A percentile compares a stretch with the other conserved stretches of the same genome.
Evolutionary conservation across 768 basidiomycete genomes (phyloP).

Genomic region (Russula virescens): DNA sequence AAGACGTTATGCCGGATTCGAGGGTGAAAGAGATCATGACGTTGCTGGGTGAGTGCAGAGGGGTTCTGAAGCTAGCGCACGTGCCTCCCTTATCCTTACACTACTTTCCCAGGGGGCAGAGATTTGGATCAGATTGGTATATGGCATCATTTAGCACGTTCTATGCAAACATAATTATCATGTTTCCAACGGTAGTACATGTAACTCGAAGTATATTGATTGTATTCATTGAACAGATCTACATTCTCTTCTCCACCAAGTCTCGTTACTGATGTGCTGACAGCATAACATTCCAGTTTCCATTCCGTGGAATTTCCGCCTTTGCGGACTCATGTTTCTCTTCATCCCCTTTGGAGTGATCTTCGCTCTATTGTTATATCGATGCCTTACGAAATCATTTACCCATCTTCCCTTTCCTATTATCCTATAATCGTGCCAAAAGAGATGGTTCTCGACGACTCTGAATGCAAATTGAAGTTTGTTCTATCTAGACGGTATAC

Average conservation of each 20-base stretch:
- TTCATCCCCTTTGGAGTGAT: conserved; percentile 24
- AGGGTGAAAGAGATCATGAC: too few species aligned
- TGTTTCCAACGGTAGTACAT: neutral
- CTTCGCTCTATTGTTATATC: conserved; percentile 12
- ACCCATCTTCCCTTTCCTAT: conserved; percentile 20
- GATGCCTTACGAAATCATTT: conserved; percentile 12
- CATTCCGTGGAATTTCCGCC: too few species aligned
- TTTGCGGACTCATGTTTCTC: conserved; percentile 26
- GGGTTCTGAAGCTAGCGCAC: too few species aligned
- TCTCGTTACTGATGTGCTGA: neutral
- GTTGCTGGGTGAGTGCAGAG: too few species aligned
- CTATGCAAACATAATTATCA: too few species aligned
- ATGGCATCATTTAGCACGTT: conserved; percentile 27
- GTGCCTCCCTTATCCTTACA: too few species aligned
- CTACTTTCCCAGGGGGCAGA: conserved; percentile 23
- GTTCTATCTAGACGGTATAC: conserved; percentile 24
- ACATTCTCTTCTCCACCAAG: neutral
- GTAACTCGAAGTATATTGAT: conserved; percentile 26
- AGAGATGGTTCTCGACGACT: neutral
- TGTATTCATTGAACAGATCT: conserved; percentile 26
- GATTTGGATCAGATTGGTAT: conserved; percentile 25
- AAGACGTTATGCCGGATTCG: too few species aligned
- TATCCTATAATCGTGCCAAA: conserved; percentile 20
- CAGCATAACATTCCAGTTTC: conserved; percentile 25
- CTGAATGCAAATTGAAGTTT: conserved; percentile 24